A percentile compares a stretch with the other conserved stretches of the same genome.
Conservation (phyloP, 768 basidiomycete species). For the Sporobolomyces pararoseus region DNA sequence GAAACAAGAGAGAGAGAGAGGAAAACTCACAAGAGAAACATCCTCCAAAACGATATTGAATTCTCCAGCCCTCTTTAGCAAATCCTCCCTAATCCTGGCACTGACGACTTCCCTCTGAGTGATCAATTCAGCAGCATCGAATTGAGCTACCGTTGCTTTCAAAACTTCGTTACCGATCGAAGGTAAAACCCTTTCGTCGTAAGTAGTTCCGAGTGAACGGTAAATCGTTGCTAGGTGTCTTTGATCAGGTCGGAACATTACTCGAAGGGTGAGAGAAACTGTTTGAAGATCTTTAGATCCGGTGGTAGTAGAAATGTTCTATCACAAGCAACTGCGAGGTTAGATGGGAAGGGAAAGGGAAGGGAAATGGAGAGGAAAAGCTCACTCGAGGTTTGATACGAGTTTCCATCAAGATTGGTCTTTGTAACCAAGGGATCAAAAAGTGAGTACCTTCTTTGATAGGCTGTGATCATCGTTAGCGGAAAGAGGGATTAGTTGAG, state of each 20-base stretch:
- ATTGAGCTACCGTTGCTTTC: conserved; percentile 97
- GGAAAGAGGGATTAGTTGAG: no score
- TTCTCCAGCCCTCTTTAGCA: conserved; percentile 88
- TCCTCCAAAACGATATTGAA: conserved; percentile 95
- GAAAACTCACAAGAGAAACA: conserved; percentile 69
- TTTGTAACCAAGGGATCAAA: conserved; percentile 85
- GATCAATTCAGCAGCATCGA: conserved; percentile 93
- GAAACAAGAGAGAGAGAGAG: background rate
- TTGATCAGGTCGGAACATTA: conserved; percentile 88
- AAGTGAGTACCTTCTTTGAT: conserved; percentile 92
- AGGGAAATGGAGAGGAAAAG: conserved; percentile 21
- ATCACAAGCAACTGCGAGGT: conserved; percentile 10
- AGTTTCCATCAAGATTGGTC: conserved; percentile 94
- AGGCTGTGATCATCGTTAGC: conserved; percentile 57
- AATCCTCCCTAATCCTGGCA: conserved; percentile 83
- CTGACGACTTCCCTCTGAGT: conserved; percentile 97
- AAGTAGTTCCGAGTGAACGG: conserved; percentile 88
- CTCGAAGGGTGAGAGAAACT: conserved; percentile 93
- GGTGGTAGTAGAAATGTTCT: conserved; percentile 98
- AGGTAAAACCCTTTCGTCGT: conserved; percentile 94
- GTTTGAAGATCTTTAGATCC: conserved; percentile 97
- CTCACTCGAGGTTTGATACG: conserved; percentile 90
- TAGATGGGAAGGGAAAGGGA: background rate
- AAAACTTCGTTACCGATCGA: conserved; percentile 97
- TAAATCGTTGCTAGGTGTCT: conserved; percentile 87